Evolutionary conservation across 2,329 filamentous ascomycete genomes (phyloP).

Genomic region (Colletotrichum destructivum): DNA sequence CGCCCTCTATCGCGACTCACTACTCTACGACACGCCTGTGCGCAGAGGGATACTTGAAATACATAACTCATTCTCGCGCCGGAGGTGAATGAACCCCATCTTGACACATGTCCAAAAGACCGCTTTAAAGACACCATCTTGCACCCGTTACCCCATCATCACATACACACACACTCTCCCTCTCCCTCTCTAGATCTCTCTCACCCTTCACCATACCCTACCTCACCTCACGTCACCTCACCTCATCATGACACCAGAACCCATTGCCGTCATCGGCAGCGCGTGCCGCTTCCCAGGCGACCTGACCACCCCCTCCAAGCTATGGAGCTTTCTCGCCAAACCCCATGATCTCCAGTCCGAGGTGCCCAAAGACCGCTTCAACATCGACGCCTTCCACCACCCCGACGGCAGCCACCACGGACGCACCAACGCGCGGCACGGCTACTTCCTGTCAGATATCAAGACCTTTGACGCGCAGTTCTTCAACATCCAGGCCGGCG

Average conservation of each 20-base stretch:
- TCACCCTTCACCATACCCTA: too few species aligned
- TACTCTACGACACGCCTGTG: too few species aligned
- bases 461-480: constrained; percentile 48
- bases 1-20: too few species aligned
- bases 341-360: constrained; percentile 27
- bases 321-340: constrained; percentile 43
- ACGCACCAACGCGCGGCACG: constrained; percentile 44
- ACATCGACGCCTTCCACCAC: constrained; percentile 20
- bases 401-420: constrained; percentile 32
- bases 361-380: constrained; percentile 27
- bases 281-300: constrained; percentile 46
- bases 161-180: not conserved
- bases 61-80: too few species aligned
- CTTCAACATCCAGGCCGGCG: constrained; percentile 48
- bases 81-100: too few species aligned
- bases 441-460: constrained; percentile 44
- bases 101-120: too few species aligned
- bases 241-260: constrained; percentile 31
- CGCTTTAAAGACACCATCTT: too few species aligned
- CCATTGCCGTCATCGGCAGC: constrained; percentile 46
- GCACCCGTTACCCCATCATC: too few species aligned
- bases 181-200: too few species aligned
- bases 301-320: constrained; percentile 42
- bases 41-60: too few species aligned
- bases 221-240: not conserved